Base-by-base conservation (phyloP, 1,284 basidiomycete genomes). In the Ustilago xerochloae region DNA sequence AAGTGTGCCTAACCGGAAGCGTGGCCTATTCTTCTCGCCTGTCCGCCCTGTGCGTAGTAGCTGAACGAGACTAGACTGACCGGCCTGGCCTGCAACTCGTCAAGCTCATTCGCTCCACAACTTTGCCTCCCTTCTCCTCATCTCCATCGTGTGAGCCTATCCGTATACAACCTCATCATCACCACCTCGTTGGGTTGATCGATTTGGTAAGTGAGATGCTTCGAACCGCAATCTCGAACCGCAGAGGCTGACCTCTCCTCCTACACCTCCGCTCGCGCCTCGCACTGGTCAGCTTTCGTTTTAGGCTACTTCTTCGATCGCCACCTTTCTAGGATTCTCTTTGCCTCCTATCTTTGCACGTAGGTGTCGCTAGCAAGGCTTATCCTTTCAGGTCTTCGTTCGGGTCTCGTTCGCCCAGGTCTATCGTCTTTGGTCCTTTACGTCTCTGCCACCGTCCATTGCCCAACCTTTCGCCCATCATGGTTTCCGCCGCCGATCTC, bases 401-500 rank as follows among this genome's bases (percentile, higher is more conserved):
- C 35, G 66, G 49, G 63, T 26, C 41, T 43, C 22, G 41, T 48
- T 51, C 63, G 51, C 63, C 63, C 55, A 58, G 69, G 63, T 72
- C 41, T 54, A 22, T 59, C 63, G 63, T 72, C 69, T 72, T 72
- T 66, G 69, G 69, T 67, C 47, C 52, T 30, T 45, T 72, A 60
- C 63, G 69, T 62, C 30, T n/a, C 63, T 66, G 69, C 59, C 55
- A 50, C 69, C 69, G 58, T 61, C 46, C 47, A 28, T 45, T 63
- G 56, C 61, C 53, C 52, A 41, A n/a, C n/a, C 24, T 33, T 50
- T 24, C 48, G 46, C 30, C 51, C 65, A 63, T 36, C 64, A 81
- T 78, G 65, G 74, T 79, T 49, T 73, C 70, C 28, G 78, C 81
- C 47, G 79, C 79, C 33, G 82, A 82, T 53, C 77, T 82, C 47